These are phyloP conservation scores for Hanseniaspora thailandica DNA, from an alignment of 805 yeast genomes.

Conservation along the genomic window DNA sequence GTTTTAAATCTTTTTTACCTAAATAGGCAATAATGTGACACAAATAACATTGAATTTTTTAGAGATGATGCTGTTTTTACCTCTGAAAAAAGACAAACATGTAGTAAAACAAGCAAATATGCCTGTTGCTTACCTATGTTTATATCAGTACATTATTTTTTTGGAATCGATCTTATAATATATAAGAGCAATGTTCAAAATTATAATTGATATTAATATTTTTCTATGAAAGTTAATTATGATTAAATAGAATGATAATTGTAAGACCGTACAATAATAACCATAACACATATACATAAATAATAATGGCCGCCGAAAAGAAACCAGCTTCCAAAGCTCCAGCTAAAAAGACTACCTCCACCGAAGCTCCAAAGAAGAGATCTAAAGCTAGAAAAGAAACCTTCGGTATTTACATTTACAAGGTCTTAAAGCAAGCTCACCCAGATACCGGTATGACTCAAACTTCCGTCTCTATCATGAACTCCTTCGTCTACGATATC, in stretches of 20 bases:
- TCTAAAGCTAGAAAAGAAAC: constrained; percentile 94
- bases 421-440: constrained; percentile 96
- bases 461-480: constrained; percentile 97
- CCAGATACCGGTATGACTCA: constrained; percentile 99
- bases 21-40: neutral
- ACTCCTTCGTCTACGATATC: constrained; percentile 95
- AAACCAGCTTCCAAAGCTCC: constrained; percentile 96
- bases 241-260: neutral
- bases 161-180: neutral
- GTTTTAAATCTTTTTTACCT: neutral
- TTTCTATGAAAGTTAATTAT: neutral
- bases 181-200: neutral
- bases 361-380: constrained; percentile 81
- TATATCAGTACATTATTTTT: neutral
- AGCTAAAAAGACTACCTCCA: constrained; percentile 83
- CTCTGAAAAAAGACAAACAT: neutral
- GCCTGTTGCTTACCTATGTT: neutral
- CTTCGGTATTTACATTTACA: constrained; percentile 95
- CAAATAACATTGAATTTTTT: neutral
- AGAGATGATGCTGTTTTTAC: neutral
- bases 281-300: constrained; percentile 15
- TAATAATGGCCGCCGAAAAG: constrained; percentile 73
- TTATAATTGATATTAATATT: neutral
- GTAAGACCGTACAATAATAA: constrained; percentile 29
- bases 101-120: too few species aligned